Conservation (phyloP, 345 rosid species). For the Psidium guajava region DNA sequence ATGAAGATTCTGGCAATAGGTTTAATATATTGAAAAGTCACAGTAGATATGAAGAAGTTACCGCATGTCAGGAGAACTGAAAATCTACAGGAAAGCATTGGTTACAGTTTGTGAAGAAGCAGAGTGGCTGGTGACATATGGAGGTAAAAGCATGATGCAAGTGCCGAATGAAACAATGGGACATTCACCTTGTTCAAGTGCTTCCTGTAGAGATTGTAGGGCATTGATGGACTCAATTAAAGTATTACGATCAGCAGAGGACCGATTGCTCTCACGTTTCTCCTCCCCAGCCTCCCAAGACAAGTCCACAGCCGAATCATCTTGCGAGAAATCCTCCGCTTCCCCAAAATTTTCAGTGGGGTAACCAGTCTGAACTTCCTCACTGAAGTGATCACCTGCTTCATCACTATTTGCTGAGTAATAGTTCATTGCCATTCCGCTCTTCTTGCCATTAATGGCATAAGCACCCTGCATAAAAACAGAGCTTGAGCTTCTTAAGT, state of each 20-base stretch:
- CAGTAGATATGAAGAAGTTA: neutral
- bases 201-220: slow-evolving; percentile 65
- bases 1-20: neutral
- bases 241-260: slow-evolving; percentile 34
- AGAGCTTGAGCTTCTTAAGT: slow-evolving; percentile 86
- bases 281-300: slow-evolving; percentile 38
- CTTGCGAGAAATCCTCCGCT: slow-evolving; percentile 28
- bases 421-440: slow-evolving; percentile 30
- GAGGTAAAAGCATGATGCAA: neutral
- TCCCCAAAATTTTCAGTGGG: slow-evolving; percentile 29
- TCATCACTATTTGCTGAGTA: slow-evolving; percentile 55
- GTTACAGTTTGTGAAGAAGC: neutral
- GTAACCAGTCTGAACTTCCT: slow-evolving; percentile 34
- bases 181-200: slow-evolving; percentile 49
- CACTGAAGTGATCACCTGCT: slow-evolving; percentile 24
- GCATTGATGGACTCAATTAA: slow-evolving; percentile 36
- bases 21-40: neutral
- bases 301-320: slow-evolving; percentile 28
- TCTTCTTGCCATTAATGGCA: slow-evolving; percentile 46
- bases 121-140: neutral
- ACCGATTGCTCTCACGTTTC: slow-evolving; percentile 23
- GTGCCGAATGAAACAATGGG: neutral
- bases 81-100: neutral
- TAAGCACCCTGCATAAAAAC: slow-evolving; percentile 59
- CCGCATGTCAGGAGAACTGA: neutral